These are phyloP conservation scores for Blastobotrys proliferans DNA, from an alignment of 1,139 yeast species.

Conservation along the genomic window DNA sequence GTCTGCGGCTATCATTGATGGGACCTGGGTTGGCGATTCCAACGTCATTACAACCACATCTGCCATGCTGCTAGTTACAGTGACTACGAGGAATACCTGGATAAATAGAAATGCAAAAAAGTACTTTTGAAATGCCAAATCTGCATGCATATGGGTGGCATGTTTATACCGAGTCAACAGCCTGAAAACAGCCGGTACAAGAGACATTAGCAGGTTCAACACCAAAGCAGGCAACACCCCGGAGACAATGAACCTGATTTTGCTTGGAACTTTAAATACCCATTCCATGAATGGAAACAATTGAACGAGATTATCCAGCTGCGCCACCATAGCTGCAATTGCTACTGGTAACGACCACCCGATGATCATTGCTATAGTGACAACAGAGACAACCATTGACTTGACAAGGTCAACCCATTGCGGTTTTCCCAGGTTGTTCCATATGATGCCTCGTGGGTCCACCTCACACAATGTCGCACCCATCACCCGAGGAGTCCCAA, in stretches of 20 bases:
- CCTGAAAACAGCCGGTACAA: conserved; percentile 69
- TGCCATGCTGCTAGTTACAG: conserved; percentile 76
- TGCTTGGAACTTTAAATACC: conserved; percentile 57
- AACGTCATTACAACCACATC: conserved; percentile 61
- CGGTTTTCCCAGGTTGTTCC: conserved; percentile 27
- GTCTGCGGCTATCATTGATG: conserved; percentile 65
- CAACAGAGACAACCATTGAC: conserved; percentile 48
- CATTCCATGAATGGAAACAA: conserved; percentile 61
- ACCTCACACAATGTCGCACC: conserved; percentile 18
- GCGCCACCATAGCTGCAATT: conserved; percentile 74
- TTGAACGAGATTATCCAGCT: conserved; percentile 57
- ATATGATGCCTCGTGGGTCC: conserved; percentile 30
- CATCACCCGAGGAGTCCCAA: conserved; percentile 12
- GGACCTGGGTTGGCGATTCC: conserved; percentile 68
- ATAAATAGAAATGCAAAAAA: conserved; percentile 71
- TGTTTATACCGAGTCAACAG: conserved; percentile 65
- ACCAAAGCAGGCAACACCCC: conserved; percentile 69
- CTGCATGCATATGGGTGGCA: conserved; percentile 60
- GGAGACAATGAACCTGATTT: conserved; percentile 63
- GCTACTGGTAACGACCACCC: conserved; percentile 90
- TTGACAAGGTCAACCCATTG: neutral
- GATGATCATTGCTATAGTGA: conserved; percentile 53
- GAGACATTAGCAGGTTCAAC: conserved; percentile 61
- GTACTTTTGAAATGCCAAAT: conserved; percentile 68
- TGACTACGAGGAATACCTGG: conserved; percentile 79